Conservation (phyloP, 2,329 filamentous ascomycete genomes). For the Teratosphaeriaceae sp. region DNA sequence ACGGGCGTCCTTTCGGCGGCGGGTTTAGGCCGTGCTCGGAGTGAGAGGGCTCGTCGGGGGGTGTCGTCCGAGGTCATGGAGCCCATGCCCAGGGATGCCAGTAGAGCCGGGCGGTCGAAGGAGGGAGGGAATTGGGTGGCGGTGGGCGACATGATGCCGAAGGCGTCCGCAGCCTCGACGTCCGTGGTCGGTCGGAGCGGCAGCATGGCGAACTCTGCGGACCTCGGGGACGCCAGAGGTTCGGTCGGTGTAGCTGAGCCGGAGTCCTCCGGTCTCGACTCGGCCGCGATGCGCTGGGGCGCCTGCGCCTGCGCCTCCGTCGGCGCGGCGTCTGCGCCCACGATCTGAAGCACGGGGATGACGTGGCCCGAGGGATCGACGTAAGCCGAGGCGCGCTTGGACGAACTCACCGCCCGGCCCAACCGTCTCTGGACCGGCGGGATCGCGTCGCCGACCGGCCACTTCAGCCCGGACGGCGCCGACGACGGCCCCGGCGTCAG, state of each 20-base stretch:
- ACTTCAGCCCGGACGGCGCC: slow-evolving; percentile 57
- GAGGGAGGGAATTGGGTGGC: slow-evolving; percentile 35
- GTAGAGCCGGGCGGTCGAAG: slow-evolving; percentile 28
- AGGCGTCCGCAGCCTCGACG: slow-evolving; percentile 29
- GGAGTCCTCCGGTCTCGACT: slow-evolving; percentile 7
- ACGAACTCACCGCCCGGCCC: slow-evolving; percentile 15
- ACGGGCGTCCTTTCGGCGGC: slow-evolving; percentile 1
- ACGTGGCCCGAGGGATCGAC: slow-evolving; percentile 30
- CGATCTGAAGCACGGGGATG: slow-evolving; percentile 25
- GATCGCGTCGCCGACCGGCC: slow-evolving; percentile 47
- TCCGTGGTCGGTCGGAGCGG: slow-evolving; percentile 26
- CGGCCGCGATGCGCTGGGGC: too few relatives aligned
- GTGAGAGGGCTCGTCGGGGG: slow-evolving; percentile 18
- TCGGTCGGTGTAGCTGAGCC: slow-evolving; percentile 17
- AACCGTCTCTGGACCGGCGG: slow-evolving; percentile 15
- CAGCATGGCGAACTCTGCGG: slow-evolving; percentile 31
- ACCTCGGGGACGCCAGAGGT: slow-evolving; percentile 32
- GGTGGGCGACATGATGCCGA: slow-evolving; percentile 35
- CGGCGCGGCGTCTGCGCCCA: slow-evolving; percentile 12
- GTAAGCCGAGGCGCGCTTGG: slow-evolving; percentile 49
- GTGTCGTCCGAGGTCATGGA: slow-evolving; percentile 21
- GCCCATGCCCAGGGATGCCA: slow-evolving; percentile 32
- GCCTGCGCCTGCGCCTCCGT: neutral
- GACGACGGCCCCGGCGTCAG: slow-evolving; percentile 57
- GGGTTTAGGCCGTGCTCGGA: slow-evolving; percentile 10